These are phyloP conservation scores for Combretum micranthum DNA, from an alignment of 345 rosid genomes.

Conservation along the genomic window DNA sequence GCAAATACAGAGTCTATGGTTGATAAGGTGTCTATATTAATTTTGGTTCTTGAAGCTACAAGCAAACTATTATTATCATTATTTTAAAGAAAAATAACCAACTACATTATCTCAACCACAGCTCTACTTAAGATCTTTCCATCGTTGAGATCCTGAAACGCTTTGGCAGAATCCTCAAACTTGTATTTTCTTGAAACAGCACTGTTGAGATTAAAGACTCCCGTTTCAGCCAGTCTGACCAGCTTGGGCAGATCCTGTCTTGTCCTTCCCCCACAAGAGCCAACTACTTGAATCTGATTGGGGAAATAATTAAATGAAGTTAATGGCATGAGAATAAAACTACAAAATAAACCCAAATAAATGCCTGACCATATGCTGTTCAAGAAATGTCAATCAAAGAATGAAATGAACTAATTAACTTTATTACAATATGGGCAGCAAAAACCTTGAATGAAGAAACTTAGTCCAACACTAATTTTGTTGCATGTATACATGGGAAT, in stretches of 20 bases:
- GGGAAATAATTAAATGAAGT: conserved; percentile 1
- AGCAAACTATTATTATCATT: too few species aligned
- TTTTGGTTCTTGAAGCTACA: too few species aligned
- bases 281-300: conserved; percentile 72
- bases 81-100: neutral
- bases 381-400: too few species aligned
- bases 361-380: neutral
- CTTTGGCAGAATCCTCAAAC: conserved; percentile 70
- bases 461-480: neutral
- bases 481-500: too few species aligned
- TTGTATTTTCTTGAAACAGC: conserved; percentile 80
- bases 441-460: neutral
- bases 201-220: conserved; percentile 58
- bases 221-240: conserved; percentile 84
- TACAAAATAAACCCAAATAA: neutral
- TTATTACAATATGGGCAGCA: too few species aligned
- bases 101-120: conserved; percentile 71
- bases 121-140: conserved; percentile 80
- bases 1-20: too few species aligned
- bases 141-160: conserved; percentile 79
- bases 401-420: too few species aligned
- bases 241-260: conserved; percentile 93
- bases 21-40: too few species aligned
- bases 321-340: neutral
- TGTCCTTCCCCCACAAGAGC: conserved; percentile 91